These are phyloP conservation scores for Apophysomyces elegans DNA, from an alignment of 371 early-diverging fungal genomes.

Conservation along the genomic window DNA sequence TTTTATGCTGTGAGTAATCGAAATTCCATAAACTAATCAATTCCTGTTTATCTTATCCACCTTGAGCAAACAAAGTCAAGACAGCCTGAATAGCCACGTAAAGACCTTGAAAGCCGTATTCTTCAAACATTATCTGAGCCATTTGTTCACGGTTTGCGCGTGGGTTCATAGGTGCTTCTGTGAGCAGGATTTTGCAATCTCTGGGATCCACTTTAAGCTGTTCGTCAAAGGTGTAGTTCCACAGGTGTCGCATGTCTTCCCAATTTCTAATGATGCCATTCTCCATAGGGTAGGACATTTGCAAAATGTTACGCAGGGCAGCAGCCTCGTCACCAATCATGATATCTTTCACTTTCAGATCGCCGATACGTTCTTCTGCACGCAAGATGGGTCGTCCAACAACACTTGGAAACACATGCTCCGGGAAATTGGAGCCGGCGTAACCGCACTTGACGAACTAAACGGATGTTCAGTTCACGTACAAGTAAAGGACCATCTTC, in stretches of 20 bases:
- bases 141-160: conserved; percentile 90
- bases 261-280: conserved; percentile 98
- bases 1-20: too few relatives aligned
- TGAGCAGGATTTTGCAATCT: conserved; percentile 91
- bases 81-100: conserved; percentile 98
- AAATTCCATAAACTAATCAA: background rate
- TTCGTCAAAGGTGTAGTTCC: conserved; percentile 97
- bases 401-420: conserved; percentile 93
- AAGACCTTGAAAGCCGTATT: conserved; percentile 91
- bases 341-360: conserved; percentile 86
- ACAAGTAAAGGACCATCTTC: conserved; percentile 15
- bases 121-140: conserved; percentile 95
- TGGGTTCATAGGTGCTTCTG: conserved; percentile 97
- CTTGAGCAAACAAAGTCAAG: conserved; percentile 96
- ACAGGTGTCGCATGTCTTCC: conserved; percentile 98
- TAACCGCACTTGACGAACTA: conserved; percentile 97
- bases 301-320: conserved; percentile 81
- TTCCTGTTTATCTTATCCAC: conserved; percentile 41
- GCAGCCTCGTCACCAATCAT: conserved; percentile 98
- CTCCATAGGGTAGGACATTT: conserved; percentile 98
- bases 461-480: conserved; percentile 2
- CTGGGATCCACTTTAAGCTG: conserved; percentile 86
- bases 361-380: conserved; percentile 88
- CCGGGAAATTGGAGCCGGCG: conserved; percentile 96
- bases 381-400: conserved; percentile 97